Base-by-base conservation (phyloP, 768 basidiomycete species). In the Leucosporidium scottii region DNA sequence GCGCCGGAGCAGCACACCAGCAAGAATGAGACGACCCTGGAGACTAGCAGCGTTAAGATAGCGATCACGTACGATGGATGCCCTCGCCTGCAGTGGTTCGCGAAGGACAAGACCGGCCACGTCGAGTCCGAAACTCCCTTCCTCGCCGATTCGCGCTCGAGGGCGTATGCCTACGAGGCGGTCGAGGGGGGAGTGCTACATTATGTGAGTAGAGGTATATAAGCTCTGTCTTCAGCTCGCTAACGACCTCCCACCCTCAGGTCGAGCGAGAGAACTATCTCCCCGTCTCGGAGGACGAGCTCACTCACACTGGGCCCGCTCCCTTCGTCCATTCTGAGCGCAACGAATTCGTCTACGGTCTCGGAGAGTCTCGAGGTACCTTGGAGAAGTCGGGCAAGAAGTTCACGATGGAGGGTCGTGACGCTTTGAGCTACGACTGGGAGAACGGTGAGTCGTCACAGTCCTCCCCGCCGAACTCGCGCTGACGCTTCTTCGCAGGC, bases 371-470 rank as follows among this genome's bases (percentile, higher is more conserved):
- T 20, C 36, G 39, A 3, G 58, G 58, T 27, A 51, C 50, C 9
- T 23, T 59, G 39, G 58, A 59, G 58, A 59, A 59, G 39, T 25
- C 39, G 25, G 39, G 25, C 23, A 44, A 47, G 39, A 59, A 27
- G 58, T 59, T 59, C 27, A 59, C 58, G n/a, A 27, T 59, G 58
- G 58, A 59, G 39, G 58, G 58, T 7, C n/a, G 58, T 10, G 58
- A 59, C 23, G 58, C 25, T 1, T 17, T 59, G 36, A 47, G 25
- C 39, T 59, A 59, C 20, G 36, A 25, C 17, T 59, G 58, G 58
- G 44, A 44, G n/a, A 20, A 59, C 8, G 58, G 58, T 59, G 23
- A 27, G 58, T 47, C 25, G 12, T 1, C 39, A 15, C 7, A 15
- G 3, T 44, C 3, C 15, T 5, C 44, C 4, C 23, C 25, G n/a